These are phyloP conservation scores for Candida sanyiensis DNA, from an alignment of 805 yeast genomes.

Conservation along the genomic window DNA sequence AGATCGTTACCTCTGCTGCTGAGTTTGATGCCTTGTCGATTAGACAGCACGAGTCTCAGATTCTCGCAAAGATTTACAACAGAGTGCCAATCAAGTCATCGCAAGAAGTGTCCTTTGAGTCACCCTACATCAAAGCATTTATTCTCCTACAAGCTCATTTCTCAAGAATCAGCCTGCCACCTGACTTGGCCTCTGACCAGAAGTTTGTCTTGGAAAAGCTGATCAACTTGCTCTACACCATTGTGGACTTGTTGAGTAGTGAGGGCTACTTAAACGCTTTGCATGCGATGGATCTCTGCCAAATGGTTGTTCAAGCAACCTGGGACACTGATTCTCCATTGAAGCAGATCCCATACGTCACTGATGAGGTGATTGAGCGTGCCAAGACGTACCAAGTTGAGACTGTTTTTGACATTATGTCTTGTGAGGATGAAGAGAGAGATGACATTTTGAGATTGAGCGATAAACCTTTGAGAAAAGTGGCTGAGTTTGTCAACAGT, in stretches of 20 bases:
- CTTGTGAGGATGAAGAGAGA: constrained; percentile 66
- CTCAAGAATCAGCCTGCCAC: constrained; percentile 55
- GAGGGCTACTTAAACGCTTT: constrained; percentile 77
- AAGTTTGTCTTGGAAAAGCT: constrained; percentile 43
- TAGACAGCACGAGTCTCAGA: constrained; percentile 50
- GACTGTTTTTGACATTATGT: constrained; percentile 74
- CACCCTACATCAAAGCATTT: constrained; percentile 66
- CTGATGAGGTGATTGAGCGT: constrained; percentile 43
- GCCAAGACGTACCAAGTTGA: constrained; percentile 53
- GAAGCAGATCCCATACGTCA: constrained; percentile 74
- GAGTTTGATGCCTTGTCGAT: constrained; percentile 70
- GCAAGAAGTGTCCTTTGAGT: constrained; percentile 28
- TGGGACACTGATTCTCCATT: constrained; percentile 79
- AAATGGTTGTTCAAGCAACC: constrained; percentile 80
- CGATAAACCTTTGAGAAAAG: constrained; percentile 47
- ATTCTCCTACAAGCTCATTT: constrained; percentile 77
- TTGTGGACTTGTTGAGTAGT: constrained; percentile 70
- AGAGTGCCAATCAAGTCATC: constrained; percentile 58
- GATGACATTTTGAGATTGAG: constrained; percentile 53
- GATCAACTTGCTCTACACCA: constrained; percentile 52
- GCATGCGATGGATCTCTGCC: constrained; percentile 80
- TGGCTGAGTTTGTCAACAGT: constrained; percentile 84
- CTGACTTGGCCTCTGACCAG: constrained; percentile 57
- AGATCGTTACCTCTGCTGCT: constrained; percentile 56
- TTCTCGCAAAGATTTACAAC: constrained; percentile 46